Evolutionary conservation across 176 grass and related monocot genomes (phyloP).

Genomic region (Oryza meridionalis): DNA sequence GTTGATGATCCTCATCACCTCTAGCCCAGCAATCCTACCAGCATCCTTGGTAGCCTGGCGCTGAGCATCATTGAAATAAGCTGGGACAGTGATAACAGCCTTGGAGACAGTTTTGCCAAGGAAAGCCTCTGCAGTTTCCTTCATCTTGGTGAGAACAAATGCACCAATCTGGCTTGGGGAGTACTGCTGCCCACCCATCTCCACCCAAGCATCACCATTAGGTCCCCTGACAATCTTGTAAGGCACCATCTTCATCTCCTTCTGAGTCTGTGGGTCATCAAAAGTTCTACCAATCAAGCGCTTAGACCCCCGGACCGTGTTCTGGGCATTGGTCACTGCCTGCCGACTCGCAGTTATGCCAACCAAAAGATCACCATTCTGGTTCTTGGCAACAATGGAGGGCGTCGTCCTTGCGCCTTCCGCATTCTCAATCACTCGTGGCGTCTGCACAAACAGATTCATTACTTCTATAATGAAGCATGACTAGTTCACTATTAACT

Average conservation of each 20-base stretch:
- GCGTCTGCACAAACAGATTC: constrained; percentile 52
- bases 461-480: constrained; percentile 1
- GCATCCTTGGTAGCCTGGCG: constrained; percentile 96
- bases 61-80: constrained; percentile 94
- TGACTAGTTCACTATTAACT: not conserved
- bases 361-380: constrained; percentile 77
- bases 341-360: constrained; percentile 86
- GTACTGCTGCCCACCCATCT: constrained; percentile 86
- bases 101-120: constrained; percentile 83
- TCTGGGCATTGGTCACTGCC: constrained; percentile 91
- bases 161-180: constrained; percentile 98
- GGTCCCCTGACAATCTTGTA: constrained; percentile 95
- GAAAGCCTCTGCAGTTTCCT: constrained; percentile 82
- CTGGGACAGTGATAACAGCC: constrained; percentile 90
- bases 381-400: constrained; percentile 88
- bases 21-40: constrained; percentile 86
- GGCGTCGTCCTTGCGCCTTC: constrained; percentile 93
- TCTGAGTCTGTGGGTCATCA: constrained; percentile 87
- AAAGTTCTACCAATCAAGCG: constrained; percentile 87
- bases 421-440: constrained; percentile 91
- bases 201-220: constrained; percentile 93
- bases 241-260: constrained; percentile 98
- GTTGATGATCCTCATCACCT: constrained; percentile 97
- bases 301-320: constrained; percentile 88
- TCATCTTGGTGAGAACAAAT: constrained; percentile 99